Conservation (phyloP, 2,329 filamentous ascomycete species). For the Colletotrichum truncatum region DNA sequence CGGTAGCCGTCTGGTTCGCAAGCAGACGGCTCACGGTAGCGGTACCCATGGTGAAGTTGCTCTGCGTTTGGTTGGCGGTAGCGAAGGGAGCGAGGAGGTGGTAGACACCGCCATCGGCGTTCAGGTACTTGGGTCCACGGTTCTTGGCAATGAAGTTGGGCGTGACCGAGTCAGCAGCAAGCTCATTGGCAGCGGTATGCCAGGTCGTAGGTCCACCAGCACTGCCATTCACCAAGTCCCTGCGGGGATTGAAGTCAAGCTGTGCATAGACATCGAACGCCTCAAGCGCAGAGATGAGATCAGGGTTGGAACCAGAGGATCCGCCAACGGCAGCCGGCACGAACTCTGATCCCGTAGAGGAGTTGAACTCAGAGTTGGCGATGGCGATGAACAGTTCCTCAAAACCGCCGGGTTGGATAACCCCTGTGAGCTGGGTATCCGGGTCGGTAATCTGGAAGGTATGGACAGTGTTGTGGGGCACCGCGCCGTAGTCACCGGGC, state of each 20-base stretch:
- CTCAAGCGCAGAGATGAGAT: conserved; percentile 45
- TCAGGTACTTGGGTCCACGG: conserved; percentile 55
- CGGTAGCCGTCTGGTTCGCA: conserved; percentile 9
- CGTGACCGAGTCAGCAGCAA: conserved; percentile 39
- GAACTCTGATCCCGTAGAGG: conserved; percentile 43
- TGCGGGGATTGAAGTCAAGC: conserved; percentile 48
- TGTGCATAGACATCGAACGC: conserved; percentile 54
- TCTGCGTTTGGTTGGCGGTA: conserved; percentile 46
- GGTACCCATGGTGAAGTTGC: conserved; percentile 53
- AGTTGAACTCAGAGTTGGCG: conserved; percentile 38
- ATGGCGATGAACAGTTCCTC: conserved; percentile 53
- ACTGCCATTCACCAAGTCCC: conserved; percentile 50
- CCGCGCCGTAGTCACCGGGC: conserved; percentile 54
- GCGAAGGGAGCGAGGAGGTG: conserved; percentile 54
- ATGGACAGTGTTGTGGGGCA: conserved; percentile 54
- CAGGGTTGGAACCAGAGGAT: conserved; percentile 33
- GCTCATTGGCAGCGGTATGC: conserved; percentile 47
- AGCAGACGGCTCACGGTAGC: conserved; percentile 43
- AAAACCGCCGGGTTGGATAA: conserved; percentile 57
- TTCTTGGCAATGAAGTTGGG: conserved; percentile 55
- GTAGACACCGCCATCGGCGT: conserved; percentile 44
- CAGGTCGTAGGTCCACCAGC: conserved; percentile 44
- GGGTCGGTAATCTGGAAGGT: conserved; percentile 58
- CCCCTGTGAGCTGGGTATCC: conserved; percentile 55
- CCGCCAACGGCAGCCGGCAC: conserved; percentile 18